phyloP scores from a whole-genome alignment of 2,329 filamentous ascomycete species.

The Alternaria conjuncta region DNA sequence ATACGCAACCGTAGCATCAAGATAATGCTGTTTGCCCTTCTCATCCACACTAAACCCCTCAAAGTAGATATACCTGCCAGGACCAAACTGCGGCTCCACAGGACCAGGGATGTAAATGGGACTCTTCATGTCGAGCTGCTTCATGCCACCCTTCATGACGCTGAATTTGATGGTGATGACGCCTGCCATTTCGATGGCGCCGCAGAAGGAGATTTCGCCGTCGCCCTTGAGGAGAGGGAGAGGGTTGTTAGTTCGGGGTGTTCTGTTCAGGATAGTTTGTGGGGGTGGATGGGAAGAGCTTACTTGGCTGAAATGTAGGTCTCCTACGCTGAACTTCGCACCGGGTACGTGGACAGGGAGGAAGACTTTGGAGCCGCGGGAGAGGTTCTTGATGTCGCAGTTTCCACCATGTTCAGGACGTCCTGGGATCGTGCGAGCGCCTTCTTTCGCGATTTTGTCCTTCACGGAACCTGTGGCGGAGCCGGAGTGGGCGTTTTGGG shows the following conservation, averaged over 20 bases:
- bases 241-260: background rate
- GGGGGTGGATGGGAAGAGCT: background rate
- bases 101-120: conserved; percentile 87
- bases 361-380: conserved; percentile 80
- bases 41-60: conserved; percentile 92
- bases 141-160: conserved; percentile 82
- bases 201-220: conserved; percentile 80
- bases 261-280: background rate
- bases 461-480: conserved; percentile 64
- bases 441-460: conserved; percentile 74
- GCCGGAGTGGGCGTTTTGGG: conserved; percentile 76
- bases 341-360: conserved; percentile 85
- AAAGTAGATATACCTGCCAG: conserved; percentile 81
- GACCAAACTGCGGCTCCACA: conserved; percentile 86
- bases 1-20: conserved; percentile 87
- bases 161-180: conserved; percentile 89
- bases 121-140: conserved; percentile 75
- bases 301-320: conserved; percentile 79
- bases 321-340: conserved; percentile 89
- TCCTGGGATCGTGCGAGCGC: conserved; percentile 83
- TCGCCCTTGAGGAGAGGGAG: conserved; percentile 62
- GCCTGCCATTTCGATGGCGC: conserved; percentile 91
- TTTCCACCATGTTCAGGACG: conserved; percentile 88
- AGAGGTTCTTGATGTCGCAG: conserved; percentile 89
- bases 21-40: conserved; percentile 85